Evolutionary conservation across 306 rosid genomes (phyloP).

Genomic region (Erythrophleum fordii): DNA sequence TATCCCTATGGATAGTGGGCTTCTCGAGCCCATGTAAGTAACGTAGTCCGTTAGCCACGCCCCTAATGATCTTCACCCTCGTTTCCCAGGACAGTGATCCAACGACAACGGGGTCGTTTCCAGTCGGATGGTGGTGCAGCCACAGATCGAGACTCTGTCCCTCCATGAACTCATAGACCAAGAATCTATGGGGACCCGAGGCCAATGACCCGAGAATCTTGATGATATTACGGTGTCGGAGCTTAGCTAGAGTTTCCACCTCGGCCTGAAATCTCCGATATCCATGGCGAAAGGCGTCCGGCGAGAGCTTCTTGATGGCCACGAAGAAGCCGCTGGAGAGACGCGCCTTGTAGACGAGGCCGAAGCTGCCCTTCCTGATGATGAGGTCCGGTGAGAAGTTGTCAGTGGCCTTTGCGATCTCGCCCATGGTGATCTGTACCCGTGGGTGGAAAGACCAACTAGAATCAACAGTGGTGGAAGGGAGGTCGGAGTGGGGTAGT

Average conservation of each 20-base stretch:
- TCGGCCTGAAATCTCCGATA: slow-evolving; percentile 87
- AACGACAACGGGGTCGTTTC: too few relatives aligned
- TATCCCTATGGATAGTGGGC: slow-evolving; percentile 82
- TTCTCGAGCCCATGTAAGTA: slow-evolving; percentile 62
- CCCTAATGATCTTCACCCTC: too few relatives aligned
- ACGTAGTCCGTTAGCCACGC: slow-evolving; percentile 72
- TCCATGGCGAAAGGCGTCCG: slow-evolving; percentile 88
- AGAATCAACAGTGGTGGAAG: too few relatives aligned
- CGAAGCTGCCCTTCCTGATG: too few relatives aligned
- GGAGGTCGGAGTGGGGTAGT: too few relatives aligned
- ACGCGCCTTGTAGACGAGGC: too few relatives aligned
- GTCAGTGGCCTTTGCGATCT: slow-evolving; percentile 30
- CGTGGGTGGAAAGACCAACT: too few relatives aligned
- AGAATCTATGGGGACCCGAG: slow-evolving; percentile 64
- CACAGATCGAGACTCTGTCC: slow-evolving; percentile 78
- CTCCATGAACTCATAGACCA: slow-evolving; percentile 76
- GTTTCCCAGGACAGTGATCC: slow-evolving; percentile 67
- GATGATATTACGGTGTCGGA: slow-evolving; percentile 71
- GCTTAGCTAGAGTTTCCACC: slow-evolving; percentile 75
- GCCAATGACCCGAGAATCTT: slow-evolving; percentile 75
- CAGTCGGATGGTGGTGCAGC: too few relatives aligned
- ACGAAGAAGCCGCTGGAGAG: background rate
- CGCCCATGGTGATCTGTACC: too few relatives aligned
- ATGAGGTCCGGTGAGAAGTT: slow-evolving; percentile 54
- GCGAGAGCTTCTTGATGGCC: background rate